These are phyloP conservation scores for Medicago lupulina DNA, from an alignment of 306 rosid genomes.

Conservation along the genomic window DNA sequence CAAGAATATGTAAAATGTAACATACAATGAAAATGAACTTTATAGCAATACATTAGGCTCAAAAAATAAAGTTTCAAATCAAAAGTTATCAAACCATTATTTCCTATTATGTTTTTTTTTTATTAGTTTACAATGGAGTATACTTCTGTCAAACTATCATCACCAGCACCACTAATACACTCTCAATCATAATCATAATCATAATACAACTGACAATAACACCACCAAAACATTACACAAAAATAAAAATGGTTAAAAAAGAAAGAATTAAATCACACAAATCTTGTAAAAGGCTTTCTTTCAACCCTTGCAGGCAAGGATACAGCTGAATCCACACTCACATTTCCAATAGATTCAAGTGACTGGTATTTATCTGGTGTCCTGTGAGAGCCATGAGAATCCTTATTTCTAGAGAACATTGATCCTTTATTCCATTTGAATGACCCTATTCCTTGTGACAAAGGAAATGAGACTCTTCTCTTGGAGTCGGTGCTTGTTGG, in stretches of 20 bases:
- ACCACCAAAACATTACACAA: conserved; percentile 45
- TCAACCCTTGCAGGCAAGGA: conserved; percentile 86
- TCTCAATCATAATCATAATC: conserved; percentile 44
- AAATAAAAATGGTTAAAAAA: conserved; percentile 53
- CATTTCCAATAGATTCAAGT: conserved; percentile 63
- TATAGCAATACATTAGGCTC: conserved; percentile 10
- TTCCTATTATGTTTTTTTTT: conserved; percentile 57
- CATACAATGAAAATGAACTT: background rate
- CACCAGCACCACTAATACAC: conserved; percentile 55
- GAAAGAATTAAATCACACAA: conserved; percentile 81
- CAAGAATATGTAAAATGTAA: no score
- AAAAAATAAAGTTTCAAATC: conserved; percentile 43
- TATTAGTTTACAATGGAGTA: conserved; percentile 73
- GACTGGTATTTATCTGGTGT: conserved; percentile 63
- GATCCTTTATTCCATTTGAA: conserved; percentile 85
- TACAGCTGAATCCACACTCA: conserved; percentile 86
- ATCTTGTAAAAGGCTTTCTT: conserved; percentile 96
- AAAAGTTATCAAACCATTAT: conserved; percentile 53
- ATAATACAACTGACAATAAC: conserved; percentile 50
- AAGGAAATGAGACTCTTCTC: conserved; percentile 80
- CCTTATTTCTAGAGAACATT: conserved; percentile 60
- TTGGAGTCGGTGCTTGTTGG: conserved; percentile 72
- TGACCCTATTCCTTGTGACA: conserved; percentile 77
- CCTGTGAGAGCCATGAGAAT: conserved; percentile 55
- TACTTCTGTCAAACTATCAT: conserved; percentile 59